Evolutionary conservation across 495 filamentous ascomycete species (phyloP), one percentile per base, ranked within the genome.

Genomic region (Penicillium goetzii): DNA sequence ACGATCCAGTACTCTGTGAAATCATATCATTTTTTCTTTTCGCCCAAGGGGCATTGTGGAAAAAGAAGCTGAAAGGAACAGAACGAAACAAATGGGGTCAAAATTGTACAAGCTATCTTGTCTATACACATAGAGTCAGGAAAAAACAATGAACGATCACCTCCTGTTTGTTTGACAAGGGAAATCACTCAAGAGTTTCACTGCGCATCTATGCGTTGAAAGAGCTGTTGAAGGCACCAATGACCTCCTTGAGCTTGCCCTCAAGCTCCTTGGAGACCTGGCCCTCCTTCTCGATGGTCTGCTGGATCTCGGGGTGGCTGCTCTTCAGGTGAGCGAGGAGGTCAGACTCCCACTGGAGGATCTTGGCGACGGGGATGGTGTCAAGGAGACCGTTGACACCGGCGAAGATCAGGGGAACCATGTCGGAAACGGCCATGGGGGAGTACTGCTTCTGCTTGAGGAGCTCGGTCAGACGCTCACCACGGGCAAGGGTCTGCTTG

Each of bases 401-500:
- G 72, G 95, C 95, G 83, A 89, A 99, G 85, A 99, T 98, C 65
- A 99, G 89, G 67, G 95, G 95, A 84, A 99, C 95, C 93, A 98
- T 97, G 83, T 98, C 95, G 85, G 93, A 91, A 71, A 98, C 95
- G 72, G 92, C 91, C 95, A 98, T 98, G 72, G 95, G 95, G 40
- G 88, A 89, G 88, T 98, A 99, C 85, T 99, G 95, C 90, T 97
- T 97, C 86, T 99, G 95, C 90, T 97, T 99, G 75, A 97, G 92
- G 70, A 97, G 91, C 86, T 97, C 93, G 68, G 93, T 97, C 77
- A 99, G 90, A 83, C 95, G 93, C 86, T 98, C 93, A 90, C 95
- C 95, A 90, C 95, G 96, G 86, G 82, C 89, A 62, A 99, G 88
- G 61, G 95, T 99, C 85, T 98, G 96, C 88, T 98, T 98, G 78